phyloP scores from a whole-genome alignment of 768 basidiomycete genomes.

The Hebeloma cylindrosporum region DNA sequence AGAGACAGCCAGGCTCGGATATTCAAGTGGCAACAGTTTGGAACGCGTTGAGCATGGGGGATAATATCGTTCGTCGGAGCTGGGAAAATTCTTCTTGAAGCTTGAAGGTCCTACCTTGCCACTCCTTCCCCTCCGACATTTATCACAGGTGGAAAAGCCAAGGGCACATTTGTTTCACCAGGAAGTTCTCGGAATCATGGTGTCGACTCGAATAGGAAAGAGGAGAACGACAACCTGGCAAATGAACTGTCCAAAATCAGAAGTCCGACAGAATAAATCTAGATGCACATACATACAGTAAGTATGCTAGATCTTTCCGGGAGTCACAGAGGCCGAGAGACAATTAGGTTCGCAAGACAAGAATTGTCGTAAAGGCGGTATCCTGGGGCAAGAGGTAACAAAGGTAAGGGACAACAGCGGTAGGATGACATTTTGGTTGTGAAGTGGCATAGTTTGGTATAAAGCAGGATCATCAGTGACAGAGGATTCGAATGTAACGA shows the following conservation, averaged over 20 bases:
- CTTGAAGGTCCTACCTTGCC: no score
- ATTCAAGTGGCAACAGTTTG: no score
- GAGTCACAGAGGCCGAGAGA: neutral
- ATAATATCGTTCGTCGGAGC: no score
- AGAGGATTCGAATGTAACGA: constrained; percentile 2
- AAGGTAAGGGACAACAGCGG: neutral
- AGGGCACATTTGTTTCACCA: no score
- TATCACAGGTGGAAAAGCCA: no score
- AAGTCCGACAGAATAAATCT: neutral
- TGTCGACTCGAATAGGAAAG: constrained; percentile 12
- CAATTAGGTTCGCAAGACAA: neutral
- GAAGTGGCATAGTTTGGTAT: neutral
- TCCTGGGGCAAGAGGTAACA: neutral
- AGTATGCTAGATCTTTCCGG: constrained; percentile 1
- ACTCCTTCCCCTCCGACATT: no score
- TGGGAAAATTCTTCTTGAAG: no score
- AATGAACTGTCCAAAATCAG: constrained; percentile 7
- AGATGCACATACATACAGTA: neutral
- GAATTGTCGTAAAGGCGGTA: neutral
- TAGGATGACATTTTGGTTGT: neutral
- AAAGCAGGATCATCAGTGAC: constrained; percentile 9
- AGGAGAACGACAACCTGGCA: constrained; percentile 8
- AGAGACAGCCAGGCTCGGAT: no score
- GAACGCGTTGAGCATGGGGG: no score
- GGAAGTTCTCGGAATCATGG: no score